Percentiles rank a stretch among this genome's conserved stretches.
These are phyloP conservation scores for Monosporozyma unispora DNA, from an alignment of 805 yeast genomes.

Conservation along the genomic window DNA sequence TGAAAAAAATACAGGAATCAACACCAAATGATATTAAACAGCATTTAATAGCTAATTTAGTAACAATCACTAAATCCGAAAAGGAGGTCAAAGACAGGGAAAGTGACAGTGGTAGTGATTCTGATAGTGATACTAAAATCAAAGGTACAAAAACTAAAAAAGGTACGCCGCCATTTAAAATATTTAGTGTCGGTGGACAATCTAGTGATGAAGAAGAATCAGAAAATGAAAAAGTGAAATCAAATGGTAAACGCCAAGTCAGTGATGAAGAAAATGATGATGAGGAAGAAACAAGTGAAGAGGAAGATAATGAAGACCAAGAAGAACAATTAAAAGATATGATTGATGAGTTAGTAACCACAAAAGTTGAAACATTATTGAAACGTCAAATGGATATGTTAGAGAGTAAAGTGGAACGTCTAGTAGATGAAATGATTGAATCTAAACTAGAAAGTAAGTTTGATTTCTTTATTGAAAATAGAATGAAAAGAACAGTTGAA, in stretches of 20 bases:
- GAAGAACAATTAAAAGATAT: slow-evolving; percentile 21
- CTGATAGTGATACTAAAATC: not conserved
- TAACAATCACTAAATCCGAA: not conserved
- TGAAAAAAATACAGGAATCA: slow-evolving; percentile 14
- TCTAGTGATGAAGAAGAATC: not conserved
- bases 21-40: slow-evolving; percentile 17
- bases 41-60: slow-evolving; percentile 10
- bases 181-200: not conserved
- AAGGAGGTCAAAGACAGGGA: not conserved
- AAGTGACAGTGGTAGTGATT: not conserved
- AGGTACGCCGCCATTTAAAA: not conserved
- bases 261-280: slow-evolving; percentile 8
- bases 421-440: slow-evolving; percentile 12
- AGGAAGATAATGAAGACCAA: slow-evolving; percentile 8
- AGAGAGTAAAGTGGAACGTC: slow-evolving; percentile 10
- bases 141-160: not conserved
- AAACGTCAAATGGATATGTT: slow-evolving; percentile 13
- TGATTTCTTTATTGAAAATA: not conserved
- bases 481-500: not conserved
- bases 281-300: slow-evolving; percentile 8
- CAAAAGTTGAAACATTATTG: slow-evolving; percentile 15
- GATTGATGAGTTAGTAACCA: slow-evolving; percentile 22
- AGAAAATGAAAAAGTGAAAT: not conserved
- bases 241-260: not conserved
- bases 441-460: slow-evolving; percentile 8